Base-by-base conservation (phyloP, 139 green algal species). In the Chlamydomonas urium region DNA sequence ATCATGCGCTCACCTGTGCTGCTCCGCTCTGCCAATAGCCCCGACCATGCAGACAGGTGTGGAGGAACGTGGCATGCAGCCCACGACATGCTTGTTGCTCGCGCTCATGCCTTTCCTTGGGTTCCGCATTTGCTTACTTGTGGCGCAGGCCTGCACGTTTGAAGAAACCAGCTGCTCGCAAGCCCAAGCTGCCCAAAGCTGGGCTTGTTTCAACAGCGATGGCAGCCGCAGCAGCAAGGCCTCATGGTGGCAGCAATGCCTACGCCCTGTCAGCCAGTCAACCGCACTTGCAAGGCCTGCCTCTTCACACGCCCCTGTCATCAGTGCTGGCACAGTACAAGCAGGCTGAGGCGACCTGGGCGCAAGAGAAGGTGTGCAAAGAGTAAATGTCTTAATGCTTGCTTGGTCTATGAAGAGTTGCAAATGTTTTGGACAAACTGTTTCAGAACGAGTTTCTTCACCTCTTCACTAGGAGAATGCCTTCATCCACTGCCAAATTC, bases 241-340 rank as follows among this genome's bases (percentile, higher is more conserved):
- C 61, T 19, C 61, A 69, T 26, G 61, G 61, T 10, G 61, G 31
- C 31, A 47, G 66, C 62, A 1, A 31, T 72, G 45, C 38, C 6
- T 21, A 63, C 26, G 53, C 17, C n/a, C 24, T 63, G 24, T 31
- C 53, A 14, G 29, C 10, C 65, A 78, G 31, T 34, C 32, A n/a
- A 0, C 57, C 47, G 0, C 74, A 74, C 28, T 71, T 78, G 58
- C 47, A 59, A 24, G 73, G 77, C 56, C 72, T 76, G 29, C 69
- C 61, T 0, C 42, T 60, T 1, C 68, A 83, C 73, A 84, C 77
- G 1, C 83, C 86, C 1, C 61, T 91, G 38, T 80, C 76, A 0
- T 77, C 67, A 21, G 76, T 91, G 47, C 75, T 91, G 28, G 62
- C 82, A 2, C 83, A 91, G 42, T 88, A 78, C 72, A 89, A 84